Base-by-base conservation (phyloP, 2,329 filamentous ascomycete genomes). In the Teratosphaeria destructans region DNA sequence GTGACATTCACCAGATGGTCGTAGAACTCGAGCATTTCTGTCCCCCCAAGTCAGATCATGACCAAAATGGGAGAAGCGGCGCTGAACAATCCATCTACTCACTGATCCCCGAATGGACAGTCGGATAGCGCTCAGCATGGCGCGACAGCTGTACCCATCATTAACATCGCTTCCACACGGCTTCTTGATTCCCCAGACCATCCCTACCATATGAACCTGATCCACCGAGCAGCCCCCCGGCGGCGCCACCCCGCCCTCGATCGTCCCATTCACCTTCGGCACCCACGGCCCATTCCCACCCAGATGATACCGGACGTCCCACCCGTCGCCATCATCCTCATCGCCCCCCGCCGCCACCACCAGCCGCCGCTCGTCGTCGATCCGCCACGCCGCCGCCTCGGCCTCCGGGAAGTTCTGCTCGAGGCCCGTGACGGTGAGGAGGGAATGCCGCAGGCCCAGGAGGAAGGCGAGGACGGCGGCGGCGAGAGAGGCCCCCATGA, bases 101-200 rank as follows among this genome's bases (percentile, higher is more conserved):
- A 81, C 81, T 76, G 55, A 65, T 69, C 32, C 80, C 81, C 49
- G 79, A 77, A 61, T 71, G 75, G 39, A 68, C 69, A 0, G 81
- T 84, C 0, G 82, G 82, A 70, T 82, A 84, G 66, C 82, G 73
- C 66, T 83, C 82, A 26, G 74, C 79, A 72, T 85, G 82, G 49
- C 82, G 76, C 23, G 82, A 80, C 73, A 84, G 79, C 80, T 82
- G 63, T 3, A 37, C 55, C 49, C 14, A 34, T 7, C 34, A 58
- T 62, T 39, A 66, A 57, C 58, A 12, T 55, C 32, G 57, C 14
- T 47, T 5, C 52, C n/a, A 61, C n/a, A 61, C 57, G 34, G 54
- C 55, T 19, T 19, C 19, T 1, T 19, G 19, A 16, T 49, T 47
- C n/a, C 3, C 8, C 10, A 29, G n/a, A 8, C 19, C 19, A 27